A percentile compares a stretch with the other conserved stretches of the same genome.
Evolutionary conservation across 2,329 filamentous ascomycete genomes (phyloP).

Genomic region (Microthyrium microscopicum): DNA sequence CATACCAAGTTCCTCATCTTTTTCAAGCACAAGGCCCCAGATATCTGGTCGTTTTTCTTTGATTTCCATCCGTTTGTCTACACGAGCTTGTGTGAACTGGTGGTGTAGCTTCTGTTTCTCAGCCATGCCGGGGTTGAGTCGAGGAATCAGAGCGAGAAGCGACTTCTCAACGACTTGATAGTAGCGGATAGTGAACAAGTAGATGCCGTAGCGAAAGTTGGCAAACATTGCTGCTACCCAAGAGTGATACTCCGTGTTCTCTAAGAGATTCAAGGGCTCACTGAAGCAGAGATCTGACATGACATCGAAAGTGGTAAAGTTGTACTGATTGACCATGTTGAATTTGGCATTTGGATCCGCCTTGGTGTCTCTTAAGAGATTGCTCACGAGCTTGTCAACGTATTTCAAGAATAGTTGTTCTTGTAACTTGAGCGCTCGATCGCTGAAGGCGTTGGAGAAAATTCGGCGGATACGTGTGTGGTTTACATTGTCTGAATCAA

Average conservation of each 20-base stretch:
- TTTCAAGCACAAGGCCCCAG: conserved; percentile 21
- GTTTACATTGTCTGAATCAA: conserved; percentile 3
- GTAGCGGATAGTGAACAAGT: not conserved
- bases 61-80: conserved; percentile 14
- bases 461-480: conserved; percentile 6
- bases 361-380: not conserved
- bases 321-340: conserved; percentile 6
- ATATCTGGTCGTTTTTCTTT: conserved; percentile 21
- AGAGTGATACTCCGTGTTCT: not conserved
- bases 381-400: conserved; percentile 6
- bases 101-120: conserved; percentile 5
- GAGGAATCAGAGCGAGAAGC: not conserved
- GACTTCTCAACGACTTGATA: not conserved
- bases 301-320: conserved; percentile 8
- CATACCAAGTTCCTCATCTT: conserved; percentile 16
- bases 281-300: conserved; percentile 8
- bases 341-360: not conserved
- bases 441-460: conserved; percentile 6
- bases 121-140: too few relatives aligned
- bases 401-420: conserved; percentile 8
- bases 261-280: conserved; percentile 6
- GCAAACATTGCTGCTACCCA: conserved; percentile 5
- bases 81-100: conserved; percentile 14
- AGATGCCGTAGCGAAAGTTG: not conserved
- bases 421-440: conserved; percentile 7